These are phyloP conservation scores for Beauveria scarabaeidicola DNA, from an alignment of 2,329 filamentous ascomycete genomes.

Conservation along the genomic window DNA sequence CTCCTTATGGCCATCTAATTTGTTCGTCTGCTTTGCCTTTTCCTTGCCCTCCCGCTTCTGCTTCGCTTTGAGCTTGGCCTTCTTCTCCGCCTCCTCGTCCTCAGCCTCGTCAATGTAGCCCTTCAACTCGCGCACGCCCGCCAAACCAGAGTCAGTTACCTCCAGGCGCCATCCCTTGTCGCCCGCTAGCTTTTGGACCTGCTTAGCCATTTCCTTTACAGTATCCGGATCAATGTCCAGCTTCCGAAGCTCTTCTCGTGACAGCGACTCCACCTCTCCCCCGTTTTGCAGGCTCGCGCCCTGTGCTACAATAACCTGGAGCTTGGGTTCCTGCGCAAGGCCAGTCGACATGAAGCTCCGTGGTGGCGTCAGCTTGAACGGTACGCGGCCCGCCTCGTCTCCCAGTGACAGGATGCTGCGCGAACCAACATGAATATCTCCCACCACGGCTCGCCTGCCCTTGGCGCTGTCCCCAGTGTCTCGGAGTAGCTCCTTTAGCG, in stretches of 20 bases:
- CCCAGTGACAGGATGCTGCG: conserved; percentile 38
- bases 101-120: conserved; percentile 47
- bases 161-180: conserved; percentile 74
- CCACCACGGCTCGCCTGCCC: conserved; percentile 36
- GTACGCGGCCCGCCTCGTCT: conserved; percentile 39
- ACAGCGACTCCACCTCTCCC: conserved; percentile 52
- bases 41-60: conserved; percentile 3
- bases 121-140: conserved; percentile 52
- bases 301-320: conserved; percentile 34
- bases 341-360: conserved; percentile 27
- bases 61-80: neutral
- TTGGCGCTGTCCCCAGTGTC: conserved; percentile 16
- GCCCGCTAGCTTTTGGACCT: conserved; percentile 60
- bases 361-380: conserved; percentile 37
- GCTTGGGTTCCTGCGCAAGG: conserved; percentile 17
- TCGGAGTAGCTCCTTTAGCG: conserved; percentile 10
- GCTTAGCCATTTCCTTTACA: conserved; percentile 59
- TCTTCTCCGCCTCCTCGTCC: conserved; percentile 13
- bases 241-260: conserved; percentile 58
- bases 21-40: conserved; percentile 13
- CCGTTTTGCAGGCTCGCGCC: conserved; percentile 46
- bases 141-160: conserved; percentile 58
- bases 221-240: conserved; percentile 58
- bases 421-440: conserved; percentile 45
- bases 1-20: neutral